Conservation (phyloP, 2,329 filamentous ascomycete species). For the Didymella arachidicola region DNA sequence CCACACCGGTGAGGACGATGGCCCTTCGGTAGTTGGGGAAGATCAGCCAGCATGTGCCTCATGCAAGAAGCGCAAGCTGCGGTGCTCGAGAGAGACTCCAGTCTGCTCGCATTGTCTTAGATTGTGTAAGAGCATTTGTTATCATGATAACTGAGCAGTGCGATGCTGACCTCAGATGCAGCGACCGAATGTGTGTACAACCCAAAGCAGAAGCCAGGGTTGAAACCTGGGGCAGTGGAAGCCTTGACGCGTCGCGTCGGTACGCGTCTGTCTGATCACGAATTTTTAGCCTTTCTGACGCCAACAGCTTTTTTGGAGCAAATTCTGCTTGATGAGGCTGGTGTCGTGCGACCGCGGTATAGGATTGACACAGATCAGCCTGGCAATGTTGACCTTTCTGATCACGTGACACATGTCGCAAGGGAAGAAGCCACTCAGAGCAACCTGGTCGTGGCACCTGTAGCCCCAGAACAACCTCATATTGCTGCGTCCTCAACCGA, state of each 20-base stretch:
- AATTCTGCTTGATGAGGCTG: conserved; percentile 41
- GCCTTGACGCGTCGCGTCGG: conserved; percentile 46
- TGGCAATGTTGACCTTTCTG: not conserved
- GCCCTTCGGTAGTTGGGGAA: conserved; percentile 34
- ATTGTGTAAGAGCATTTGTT: conserved; percentile 35
- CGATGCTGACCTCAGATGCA: conserved; percentile 27
- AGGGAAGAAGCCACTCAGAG: conserved; percentile 11
- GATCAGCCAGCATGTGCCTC: conserved; percentile 43
- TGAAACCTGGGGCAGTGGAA: conserved; percentile 46
- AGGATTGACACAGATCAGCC: conserved; percentile 9
- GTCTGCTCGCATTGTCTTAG: conserved; percentile 46
- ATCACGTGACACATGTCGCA: conserved; percentile 1
- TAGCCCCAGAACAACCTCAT: not conserved
- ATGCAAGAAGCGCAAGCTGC: conserved; percentile 45
- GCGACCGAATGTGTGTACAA: conserved; percentile 42
- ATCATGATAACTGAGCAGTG: not conserved
- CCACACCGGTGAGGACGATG: conserved; percentile 37
- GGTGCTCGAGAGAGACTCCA: conserved; percentile 43
- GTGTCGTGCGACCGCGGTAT: conserved; percentile 37
- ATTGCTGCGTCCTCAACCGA: not conserved
- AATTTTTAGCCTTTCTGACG: conserved; percentile 21
- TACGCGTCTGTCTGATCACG: conserved; percentile 18
- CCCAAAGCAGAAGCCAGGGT: conserved; percentile 45
- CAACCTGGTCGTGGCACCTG: not conserved
- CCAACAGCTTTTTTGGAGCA: conserved; percentile 39